These are phyloP conservation scores for Colletotrichum eleusines DNA, from an alignment of 2,329 filamentous ascomycete species.

Conservation along the genomic window DNA sequence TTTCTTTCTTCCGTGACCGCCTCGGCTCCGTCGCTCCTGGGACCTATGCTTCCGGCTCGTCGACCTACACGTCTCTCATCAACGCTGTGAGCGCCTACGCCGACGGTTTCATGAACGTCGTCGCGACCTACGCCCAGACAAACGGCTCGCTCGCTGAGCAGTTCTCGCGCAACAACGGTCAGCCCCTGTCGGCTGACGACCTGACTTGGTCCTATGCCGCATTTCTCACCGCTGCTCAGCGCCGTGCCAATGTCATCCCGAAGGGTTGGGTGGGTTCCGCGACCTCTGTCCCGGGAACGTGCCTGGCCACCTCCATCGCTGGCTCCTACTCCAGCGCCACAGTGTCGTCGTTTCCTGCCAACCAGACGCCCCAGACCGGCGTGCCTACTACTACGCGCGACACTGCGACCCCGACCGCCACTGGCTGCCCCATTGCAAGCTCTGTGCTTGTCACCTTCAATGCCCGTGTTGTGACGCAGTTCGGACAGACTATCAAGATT, in stretches of 20 bases:
- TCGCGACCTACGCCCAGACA: conserved; percentile 70
- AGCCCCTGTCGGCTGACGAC: conserved; percentile 72
- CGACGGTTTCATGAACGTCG: conserved; percentile 71
- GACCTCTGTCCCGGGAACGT: conserved; percentile 62
- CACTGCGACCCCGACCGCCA: conserved; percentile 48
- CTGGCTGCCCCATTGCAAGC: conserved; percentile 48
- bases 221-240: conserved; percentile 72
- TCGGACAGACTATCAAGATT: conserved; percentile 75
- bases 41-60: conserved; percentile 66
- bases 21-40: conserved; percentile 69
- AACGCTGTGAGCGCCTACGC: conserved; percentile 69
- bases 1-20: conserved; percentile 79
- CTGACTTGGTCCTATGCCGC: conserved; percentile 81
- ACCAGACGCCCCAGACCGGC: conserved; percentile 58
- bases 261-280: conserved; percentile 66
- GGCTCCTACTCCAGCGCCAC: conserved; percentile 66
- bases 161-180: conserved; percentile 66
- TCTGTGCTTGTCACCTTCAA: conserved; percentile 73
- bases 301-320: conserved; percentile 58
- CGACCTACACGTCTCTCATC: conserved; percentile 66
- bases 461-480: conserved; percentile 66
- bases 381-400: conserved; percentile 44
- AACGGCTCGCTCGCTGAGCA: conserved; percentile 78
- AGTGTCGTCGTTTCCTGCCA: conserved; percentile 61
- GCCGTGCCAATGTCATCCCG: conserved; percentile 67